These are phyloP conservation scores for Metschnikowia picachoensis DNA, from an alignment of 805 yeast genomes.

Conservation along the genomic window DNA sequence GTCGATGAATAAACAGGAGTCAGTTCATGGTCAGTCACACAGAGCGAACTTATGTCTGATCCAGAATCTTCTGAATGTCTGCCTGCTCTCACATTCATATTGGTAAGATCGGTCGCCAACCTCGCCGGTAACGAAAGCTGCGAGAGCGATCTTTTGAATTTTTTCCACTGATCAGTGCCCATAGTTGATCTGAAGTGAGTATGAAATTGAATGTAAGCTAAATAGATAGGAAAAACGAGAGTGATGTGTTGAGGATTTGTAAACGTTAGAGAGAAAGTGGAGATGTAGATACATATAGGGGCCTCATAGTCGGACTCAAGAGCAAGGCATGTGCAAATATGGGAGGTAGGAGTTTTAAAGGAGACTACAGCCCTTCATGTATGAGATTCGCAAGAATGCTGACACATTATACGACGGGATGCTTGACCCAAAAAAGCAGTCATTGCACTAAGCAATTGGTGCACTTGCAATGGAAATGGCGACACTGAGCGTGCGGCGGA, in stretches of 20 bases:
- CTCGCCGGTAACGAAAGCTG: conserved; percentile 7
- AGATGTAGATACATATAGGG: too few relatives aligned
- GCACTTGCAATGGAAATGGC: too few relatives aligned
- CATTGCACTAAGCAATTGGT: too few relatives aligned
- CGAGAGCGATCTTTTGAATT: conserved; percentile 11
- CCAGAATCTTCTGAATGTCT: background rate
- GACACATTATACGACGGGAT: too few relatives aligned
- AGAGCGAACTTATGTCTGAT: background rate
- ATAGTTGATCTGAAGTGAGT: too few relatives aligned
- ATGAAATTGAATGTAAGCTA: too few relatives aligned
- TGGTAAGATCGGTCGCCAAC: background rate
- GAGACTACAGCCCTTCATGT: background rate
- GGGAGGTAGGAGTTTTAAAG: background rate
- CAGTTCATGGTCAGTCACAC: conserved; percentile 3
- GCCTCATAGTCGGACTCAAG: background rate
- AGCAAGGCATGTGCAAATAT: background rate
- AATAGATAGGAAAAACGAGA: too few relatives aligned
- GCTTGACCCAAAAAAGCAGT: too few relatives aligned
- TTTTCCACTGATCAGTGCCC: conserved; percentile 8
- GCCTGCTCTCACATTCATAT: background rate
- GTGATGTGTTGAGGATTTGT: too few relatives aligned
- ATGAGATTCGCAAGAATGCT: background rate
- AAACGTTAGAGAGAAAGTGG: too few relatives aligned
- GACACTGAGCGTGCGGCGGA: too few relatives aligned
- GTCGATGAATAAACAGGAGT: conserved; percentile 6